Base-by-base conservation (phyloP, 192 early-diverging fungal species). In the Mortierella antarctica region DNA sequence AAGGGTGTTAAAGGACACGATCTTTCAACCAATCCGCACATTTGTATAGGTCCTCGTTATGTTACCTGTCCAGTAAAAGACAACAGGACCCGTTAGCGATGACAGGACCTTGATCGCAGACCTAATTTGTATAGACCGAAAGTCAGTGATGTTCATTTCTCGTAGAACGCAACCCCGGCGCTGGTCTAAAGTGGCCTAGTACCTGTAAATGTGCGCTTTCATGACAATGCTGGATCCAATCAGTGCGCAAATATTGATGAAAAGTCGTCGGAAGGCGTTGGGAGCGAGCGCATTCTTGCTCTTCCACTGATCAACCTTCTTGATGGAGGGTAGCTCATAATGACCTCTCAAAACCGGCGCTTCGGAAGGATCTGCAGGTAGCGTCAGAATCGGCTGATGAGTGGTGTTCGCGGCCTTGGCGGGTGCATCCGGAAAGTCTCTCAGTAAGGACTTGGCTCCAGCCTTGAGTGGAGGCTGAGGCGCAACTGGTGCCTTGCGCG, bases 301-400 rank as follows among this genome's bases (percentile, higher is more conserved):
- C 63, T 71, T 71, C 77, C 77, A 80, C 50, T 72, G 64, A 41
- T 80, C 77, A 15, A 80, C 68, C 48, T 65, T 72, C 41, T 71
- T 68, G 20, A 80, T 80, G 15, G 70, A 72, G 8, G 70, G 77
- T 6, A 80, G 60, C 47, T 80, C 77, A 21, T 72, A 80, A 0
- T 60, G 40, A 6, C 77, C 77, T 51, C 57, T 41, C 11, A 80
- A 47, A 40, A 67, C 54, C 14, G 77, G 70, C 6, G 70, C 77
- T 40, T 67, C 55, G 21, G 57, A 57, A 44, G 77, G 65, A 44
- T 80, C 62, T 4, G 45, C 53, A 14, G 70, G 70, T 7, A 71
- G 51, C 8, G 65, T 71, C 0, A 72, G 59, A 1, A 48, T 50
- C 12, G 57, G 73, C 31, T 53, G 52, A 14, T 52, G 42, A 39